A percentile compares a stretch with the other conserved stretches of the same genome.
Evolutionary conservation across 1,284 basidiomycete species (phyloP).

Genomic region (Inonotus hispidus): DNA sequence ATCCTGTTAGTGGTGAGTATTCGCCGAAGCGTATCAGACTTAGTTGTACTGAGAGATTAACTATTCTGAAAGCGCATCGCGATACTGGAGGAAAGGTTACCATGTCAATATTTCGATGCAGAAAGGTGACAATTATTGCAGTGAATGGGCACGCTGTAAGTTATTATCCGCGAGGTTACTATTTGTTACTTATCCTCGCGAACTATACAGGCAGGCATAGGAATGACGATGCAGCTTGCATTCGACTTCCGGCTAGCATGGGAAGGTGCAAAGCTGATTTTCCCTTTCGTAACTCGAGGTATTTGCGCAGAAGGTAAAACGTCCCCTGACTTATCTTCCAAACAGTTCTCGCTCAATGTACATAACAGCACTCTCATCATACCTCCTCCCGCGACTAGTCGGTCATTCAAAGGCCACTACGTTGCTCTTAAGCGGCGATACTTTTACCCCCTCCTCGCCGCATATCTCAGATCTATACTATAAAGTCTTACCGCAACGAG

Average conservation of each 20-base stretch:
- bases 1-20: constrained; percentile 29
- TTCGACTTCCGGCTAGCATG: constrained; percentile 54
- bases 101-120: constrained; percentile 44
- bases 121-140: constrained; percentile 52
- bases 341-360: not conserved
- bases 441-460: constrained; percentile 40
- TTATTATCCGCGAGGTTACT: not conserved
- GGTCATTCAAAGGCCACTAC: constrained; percentile 46
- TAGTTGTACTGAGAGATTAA: not conserved
- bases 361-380: constrained; percentile 41
- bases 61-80: constrained; percentile 36
- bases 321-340: constrained; percentile 3
- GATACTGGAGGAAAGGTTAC: constrained; percentile 44
- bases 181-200: not conserved
- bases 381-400: constrained; percentile 48
- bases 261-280: constrained; percentile 45
- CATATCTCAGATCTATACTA: constrained; percentile 42
- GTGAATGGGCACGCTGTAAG: constrained; percentile 55
- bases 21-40: not conserved
- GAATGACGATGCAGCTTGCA: constrained; percentile 50
- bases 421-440: constrained; percentile 45
- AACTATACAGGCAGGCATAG: constrained; percentile 40
- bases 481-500: constrained; percentile 40
- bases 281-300: constrained; percentile 52
- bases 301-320: constrained; percentile 45